Conservation (phyloP, 179 eudicot species). For the Carnegiea gigantea region DNA sequence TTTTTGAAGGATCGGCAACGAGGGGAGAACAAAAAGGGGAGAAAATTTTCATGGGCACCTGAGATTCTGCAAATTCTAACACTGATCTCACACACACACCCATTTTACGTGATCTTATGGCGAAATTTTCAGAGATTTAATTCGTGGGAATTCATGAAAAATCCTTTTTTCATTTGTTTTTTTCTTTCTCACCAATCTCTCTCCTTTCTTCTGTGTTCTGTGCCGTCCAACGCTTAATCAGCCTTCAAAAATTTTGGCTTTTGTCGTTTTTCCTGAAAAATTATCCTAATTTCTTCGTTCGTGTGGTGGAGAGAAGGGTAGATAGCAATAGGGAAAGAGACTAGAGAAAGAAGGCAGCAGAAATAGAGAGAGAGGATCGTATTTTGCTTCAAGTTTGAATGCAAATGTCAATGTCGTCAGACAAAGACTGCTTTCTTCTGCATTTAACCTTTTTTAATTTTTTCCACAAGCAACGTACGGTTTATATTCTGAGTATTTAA, state of each 20-base stretch:
- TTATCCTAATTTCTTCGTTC: background rate
- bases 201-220: background rate
- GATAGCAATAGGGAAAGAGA: background rate
- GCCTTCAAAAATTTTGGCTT: background rate
- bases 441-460: background rate
- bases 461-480: background rate
- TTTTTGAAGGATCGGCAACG: background rate
- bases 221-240: constrained; percentile 5
- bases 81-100: background rate
- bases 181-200: background rate
- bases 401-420: background rate
- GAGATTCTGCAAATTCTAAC: constrained; percentile 6
- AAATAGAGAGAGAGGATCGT: background rate
- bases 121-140: background rate
- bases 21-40: background rate
- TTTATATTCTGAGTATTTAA: too few relatives aligned
- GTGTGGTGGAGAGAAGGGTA: constrained; percentile 6
- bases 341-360: background rate
- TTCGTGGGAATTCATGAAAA: background rate
- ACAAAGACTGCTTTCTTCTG: background rate
- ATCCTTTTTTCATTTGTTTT: background rate
- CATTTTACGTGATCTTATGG: constrained; percentile 14
- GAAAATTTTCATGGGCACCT: constrained; percentile 3
- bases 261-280: background rate
- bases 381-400: background rate